phyloP scores from a whole-genome alignment of 768 basidiomycete genomes.

The Amanita rubescens region DNA sequence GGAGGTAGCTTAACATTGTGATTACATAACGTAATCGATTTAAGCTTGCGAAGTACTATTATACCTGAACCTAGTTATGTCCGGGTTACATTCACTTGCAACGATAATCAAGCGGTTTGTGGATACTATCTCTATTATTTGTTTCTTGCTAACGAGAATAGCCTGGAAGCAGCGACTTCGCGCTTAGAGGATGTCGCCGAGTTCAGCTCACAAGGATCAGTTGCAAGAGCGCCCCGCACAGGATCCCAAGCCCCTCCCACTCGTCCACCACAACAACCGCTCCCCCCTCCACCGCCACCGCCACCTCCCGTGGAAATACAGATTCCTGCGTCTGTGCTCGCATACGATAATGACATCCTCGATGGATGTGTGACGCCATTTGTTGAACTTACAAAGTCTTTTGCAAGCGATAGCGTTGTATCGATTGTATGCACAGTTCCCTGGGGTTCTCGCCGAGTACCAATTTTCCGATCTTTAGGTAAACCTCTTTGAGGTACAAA shows the following conservation, averaged over 20 bases:
- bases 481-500: constrained; percentile 56
- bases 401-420: constrained; percentile 62
- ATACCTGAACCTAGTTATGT: constrained; percentile 18
- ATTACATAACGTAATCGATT: constrained; percentile 7
- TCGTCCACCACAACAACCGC: constrained; percentile 22
- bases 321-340: constrained; percentile 53
- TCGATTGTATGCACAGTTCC: constrained; percentile 57
- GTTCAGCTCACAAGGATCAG: constrained; percentile 15
- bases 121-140: neutral
- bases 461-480: constrained; percentile 39
- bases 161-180: constrained; percentile 89
- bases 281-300: constrained; percentile 29
- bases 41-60: neutral
- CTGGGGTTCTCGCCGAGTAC: constrained; percentile 2
- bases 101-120: constrained; percentile 78
- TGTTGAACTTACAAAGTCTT: constrained; percentile 57
- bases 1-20: constrained; percentile 19
- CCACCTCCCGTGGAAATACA: constrained; percentile 27
- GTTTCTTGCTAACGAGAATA: constrained; percentile 26
- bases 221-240: neutral
- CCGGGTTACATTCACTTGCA: constrained; percentile 64
- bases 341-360: constrained; percentile 69
- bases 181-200: constrained; percentile 87
- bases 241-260: constrained; percentile 22
- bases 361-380: constrained; percentile 70